Evolutionary conservation across 768 basidiomycete species (phyloP), one percentile per base, ranked within the genome.

Genomic region (Thelephora ganbajun): DNA sequence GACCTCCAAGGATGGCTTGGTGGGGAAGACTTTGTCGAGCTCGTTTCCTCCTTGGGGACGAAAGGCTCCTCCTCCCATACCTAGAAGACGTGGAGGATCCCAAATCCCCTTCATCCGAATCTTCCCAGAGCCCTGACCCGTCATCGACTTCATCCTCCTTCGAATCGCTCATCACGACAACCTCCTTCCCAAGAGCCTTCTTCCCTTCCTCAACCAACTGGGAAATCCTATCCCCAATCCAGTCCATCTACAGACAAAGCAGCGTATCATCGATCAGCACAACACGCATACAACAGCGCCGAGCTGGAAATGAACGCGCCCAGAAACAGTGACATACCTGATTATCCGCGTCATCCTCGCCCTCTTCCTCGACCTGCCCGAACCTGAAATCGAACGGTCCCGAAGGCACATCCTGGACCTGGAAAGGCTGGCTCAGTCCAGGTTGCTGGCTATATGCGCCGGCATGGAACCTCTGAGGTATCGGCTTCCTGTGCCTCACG

Each of bases 101-200:
- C 7, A 18, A 22, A 9, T 41, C 9, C 9, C 3, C 18, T 41
- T 68, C 70, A 37, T 83, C 80, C 26, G 26, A 30, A 47, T 87
- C 85, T 48, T 80, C 79, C 87, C 87, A 90, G 2, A 67, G 70
- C 6, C 76, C 83, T 6, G 69, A 70, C 1, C 83, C 86, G 56
- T 88, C 85, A 51, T 88, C 87, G 3, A 79, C 74, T 54, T 80
- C 79, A 49, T 87, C 85, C 53, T 85, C 83, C 48, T 78, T 69
- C 3, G 70, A 69, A 43, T 87, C 85, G 51, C 77, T 79, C 73
- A 79, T 76, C 3, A 87, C 76, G 7, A 90, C 86, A 13, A 91
- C 70, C 58, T 90, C 85, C n/a, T 73, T 68, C 12, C 73, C 76
- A 6, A 91, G 70, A 0, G 88, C 88, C 42, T 73, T 77, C 58